Conservation (phyloP, 2,329 filamentous ascomycete species). For the Passalora sequoiae region DNA sequence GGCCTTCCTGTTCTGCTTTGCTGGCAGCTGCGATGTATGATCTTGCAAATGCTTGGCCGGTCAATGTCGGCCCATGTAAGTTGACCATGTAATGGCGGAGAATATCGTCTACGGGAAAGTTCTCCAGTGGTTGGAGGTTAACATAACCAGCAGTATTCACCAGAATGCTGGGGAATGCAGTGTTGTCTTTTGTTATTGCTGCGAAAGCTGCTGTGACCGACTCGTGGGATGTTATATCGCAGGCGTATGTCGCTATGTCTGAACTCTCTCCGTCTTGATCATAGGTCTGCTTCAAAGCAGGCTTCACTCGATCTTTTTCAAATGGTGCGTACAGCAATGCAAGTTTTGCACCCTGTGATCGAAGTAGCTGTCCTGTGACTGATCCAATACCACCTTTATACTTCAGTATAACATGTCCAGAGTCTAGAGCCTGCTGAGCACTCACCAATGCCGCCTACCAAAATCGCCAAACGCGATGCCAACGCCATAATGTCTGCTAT, state of each 20-base stretch:
- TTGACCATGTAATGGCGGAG: constrained; percentile 43
- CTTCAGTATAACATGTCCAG: neutral
- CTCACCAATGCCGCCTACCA: constrained; percentile 1
- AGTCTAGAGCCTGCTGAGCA: neutral
- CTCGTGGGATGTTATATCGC: constrained; percentile 32
- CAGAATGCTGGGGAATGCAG: constrained; percentile 32
- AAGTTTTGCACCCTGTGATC: constrained; percentile 39
- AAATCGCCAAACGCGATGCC: neutral
- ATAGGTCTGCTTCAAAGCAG: constrained; percentile 37
- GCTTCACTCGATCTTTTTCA: constrained; percentile 37
- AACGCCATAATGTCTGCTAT: neutral
- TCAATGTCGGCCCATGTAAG: constrained; percentile 43
- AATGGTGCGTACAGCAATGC: constrained; percentile 47
- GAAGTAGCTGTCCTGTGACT: constrained; percentile 40
- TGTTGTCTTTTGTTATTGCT: constrained; percentile 21
- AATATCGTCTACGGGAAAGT: constrained; percentile 41
- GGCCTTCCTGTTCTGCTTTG: constrained; percentile 6
- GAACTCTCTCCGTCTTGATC: constrained; percentile 20
- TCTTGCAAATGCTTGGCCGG: constrained; percentile 42
- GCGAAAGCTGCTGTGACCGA: constrained; percentile 31
- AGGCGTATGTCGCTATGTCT: constrained; percentile 30
- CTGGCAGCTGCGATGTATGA: constrained; percentile 34
- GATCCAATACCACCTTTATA: constrained; percentile 40
- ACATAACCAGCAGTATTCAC: constrained; percentile 40
- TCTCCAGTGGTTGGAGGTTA: constrained; percentile 42